phyloP scores from a whole-genome alignment of 2,329 filamentous ascomycete genomes.

The Fusarium coicis region DNA sequence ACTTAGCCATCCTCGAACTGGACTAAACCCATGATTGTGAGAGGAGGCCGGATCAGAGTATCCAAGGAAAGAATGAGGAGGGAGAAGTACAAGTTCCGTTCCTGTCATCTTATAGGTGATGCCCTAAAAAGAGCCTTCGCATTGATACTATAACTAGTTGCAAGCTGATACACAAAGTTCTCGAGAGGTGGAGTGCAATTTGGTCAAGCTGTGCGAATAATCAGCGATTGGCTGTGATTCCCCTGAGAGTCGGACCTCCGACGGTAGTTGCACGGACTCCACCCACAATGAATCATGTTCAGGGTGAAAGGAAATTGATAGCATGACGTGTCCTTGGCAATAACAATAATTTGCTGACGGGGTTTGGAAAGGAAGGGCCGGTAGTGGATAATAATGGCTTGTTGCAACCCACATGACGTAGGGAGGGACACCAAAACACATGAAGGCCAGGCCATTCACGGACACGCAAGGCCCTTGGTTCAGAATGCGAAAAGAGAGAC shows the following conservation, averaged over 20 bases:
- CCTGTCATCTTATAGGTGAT: not conserved
- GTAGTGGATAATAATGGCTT: not conserved
- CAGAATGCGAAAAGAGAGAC: not conserved
- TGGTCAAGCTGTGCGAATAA: not conserved
- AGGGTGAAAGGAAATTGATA: fast-evolving
- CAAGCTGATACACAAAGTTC: not conserved
- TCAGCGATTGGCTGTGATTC: not conserved
- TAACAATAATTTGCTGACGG: not conserved
- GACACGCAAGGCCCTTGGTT: not conserved
- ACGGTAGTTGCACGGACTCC: not conserved
- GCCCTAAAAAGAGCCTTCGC: not conserved
- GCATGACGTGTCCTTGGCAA: not conserved
- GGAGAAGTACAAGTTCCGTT: not conserved
- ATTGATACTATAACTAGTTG: not conserved
- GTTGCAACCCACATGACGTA: not conserved
- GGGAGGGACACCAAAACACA: not conserved
- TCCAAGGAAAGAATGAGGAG: too few species aligned
- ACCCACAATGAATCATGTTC: not conserved
- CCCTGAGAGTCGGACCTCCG: not conserved
- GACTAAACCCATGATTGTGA: not conserved
- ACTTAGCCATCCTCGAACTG: not conserved
- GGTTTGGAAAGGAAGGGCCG: not conserved
- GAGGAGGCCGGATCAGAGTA: not conserved
- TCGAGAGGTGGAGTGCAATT: not conserved
- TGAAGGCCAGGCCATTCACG: not conserved